Evolutionary conservation across 192 early-diverging fungal genomes (phyloP).

Genomic region (Coemansia pectinata): DNA sequence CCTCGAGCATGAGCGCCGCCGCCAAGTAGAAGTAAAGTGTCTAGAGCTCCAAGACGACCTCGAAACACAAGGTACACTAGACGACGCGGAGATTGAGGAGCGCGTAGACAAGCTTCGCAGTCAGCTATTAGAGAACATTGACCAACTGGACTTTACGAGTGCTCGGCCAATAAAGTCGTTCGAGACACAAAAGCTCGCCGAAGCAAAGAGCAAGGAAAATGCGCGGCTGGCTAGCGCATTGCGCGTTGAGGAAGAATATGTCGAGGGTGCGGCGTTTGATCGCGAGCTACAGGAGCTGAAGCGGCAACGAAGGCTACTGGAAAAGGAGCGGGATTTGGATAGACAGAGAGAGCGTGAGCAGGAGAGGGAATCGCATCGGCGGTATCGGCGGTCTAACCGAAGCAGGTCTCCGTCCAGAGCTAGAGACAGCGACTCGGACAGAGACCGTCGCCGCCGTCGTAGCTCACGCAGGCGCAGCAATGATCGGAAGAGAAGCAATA

Average conservation of each 20-base stretch:
- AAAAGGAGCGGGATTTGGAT: constrained; percentile 26
- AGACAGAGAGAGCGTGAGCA: neutral
- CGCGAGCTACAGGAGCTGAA: constrained; percentile 63
- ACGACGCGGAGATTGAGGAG: constrained; percentile 67
- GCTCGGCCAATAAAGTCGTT: constrained; percentile 47
- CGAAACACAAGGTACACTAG: constrained; percentile 65
- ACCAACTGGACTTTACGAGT: constrained; percentile 15
- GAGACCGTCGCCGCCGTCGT: neutral
- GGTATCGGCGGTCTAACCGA: neutral
- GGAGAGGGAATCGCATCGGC: neutral
- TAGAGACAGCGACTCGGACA: neutral
- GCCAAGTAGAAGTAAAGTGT: constrained; percentile 86
- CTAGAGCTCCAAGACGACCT: constrained; percentile 76
- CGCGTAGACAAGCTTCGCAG: constrained; percentile 63
- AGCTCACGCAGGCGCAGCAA: neutral
- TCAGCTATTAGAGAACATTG: constrained; percentile 60
- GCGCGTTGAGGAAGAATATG: constrained; percentile 64
- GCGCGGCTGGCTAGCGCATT: constrained; percentile 65
- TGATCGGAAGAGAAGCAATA: constrained; percentile 2
- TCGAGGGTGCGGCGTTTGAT: constrained; percentile 76
- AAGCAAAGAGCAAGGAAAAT: constrained; percentile 72
- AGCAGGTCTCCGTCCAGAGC: neutral
- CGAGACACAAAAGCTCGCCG: constrained; percentile 71
- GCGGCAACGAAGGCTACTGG: constrained; percentile 26
- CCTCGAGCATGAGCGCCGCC: constrained; percentile 81